A percentile compares a stretch with the other conserved stretches of the same genome.
These are phyloP conservation scores for Lasiosphaeria hispida DNA, from an alignment of 495 filamentous ascomycete genomes.

Conservation along the genomic window DNA sequence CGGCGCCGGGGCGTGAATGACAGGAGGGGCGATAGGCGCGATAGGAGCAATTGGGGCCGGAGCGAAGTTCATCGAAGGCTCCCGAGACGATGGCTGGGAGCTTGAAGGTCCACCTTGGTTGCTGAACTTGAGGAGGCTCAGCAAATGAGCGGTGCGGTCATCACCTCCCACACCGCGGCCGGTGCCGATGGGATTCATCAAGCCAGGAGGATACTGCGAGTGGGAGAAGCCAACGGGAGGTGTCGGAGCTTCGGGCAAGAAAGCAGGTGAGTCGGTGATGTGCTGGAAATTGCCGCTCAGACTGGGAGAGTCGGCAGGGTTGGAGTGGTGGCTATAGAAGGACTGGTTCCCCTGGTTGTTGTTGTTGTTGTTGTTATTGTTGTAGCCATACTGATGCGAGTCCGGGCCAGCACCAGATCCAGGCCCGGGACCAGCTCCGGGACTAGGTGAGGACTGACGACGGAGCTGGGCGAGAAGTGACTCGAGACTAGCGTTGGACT, in stretches of 20 bases:
- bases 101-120: slow-evolving; percentile 43
- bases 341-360: slow-evolving; percentile 35
- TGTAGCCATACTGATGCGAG: slow-evolving; percentile 30
- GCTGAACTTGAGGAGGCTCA: slow-evolving; percentile 86
- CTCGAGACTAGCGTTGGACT: slow-evolving; percentile 26
- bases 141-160: slow-evolving; percentile 66
- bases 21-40: slow-evolving; percentile 25
- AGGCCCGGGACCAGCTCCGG: slow-evolving; percentile 17
- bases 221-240: slow-evolving; percentile 43
- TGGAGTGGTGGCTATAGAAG: slow-evolving; percentile 41
- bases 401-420: slow-evolving; percentile 13
- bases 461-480: slow-evolving; percentile 39
- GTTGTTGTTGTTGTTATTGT: slow-evolving; percentile 29
- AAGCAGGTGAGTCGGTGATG: slow-evolving; percentile 39
- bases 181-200: slow-evolving; percentile 41
- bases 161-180: slow-evolving; percentile 41
- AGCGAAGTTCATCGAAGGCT: slow-evolving; percentile 21
- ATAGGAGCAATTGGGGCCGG: slow-evolving; percentile 6
- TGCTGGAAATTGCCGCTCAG: slow-evolving; percentile 21
- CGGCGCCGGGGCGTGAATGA: slow-evolving; percentile 49
- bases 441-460: slow-evolving; percentile 34
- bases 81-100: slow-evolving; percentile 18
- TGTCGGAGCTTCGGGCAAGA: slow-evolving; percentile 47
- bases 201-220: slow-evolving; percentile 40
- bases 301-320: slow-evolving; percentile 30